Conservation (phyloP, 1,284 basidiomycete species). For the Cystobasidium slooffiae region DNA sequence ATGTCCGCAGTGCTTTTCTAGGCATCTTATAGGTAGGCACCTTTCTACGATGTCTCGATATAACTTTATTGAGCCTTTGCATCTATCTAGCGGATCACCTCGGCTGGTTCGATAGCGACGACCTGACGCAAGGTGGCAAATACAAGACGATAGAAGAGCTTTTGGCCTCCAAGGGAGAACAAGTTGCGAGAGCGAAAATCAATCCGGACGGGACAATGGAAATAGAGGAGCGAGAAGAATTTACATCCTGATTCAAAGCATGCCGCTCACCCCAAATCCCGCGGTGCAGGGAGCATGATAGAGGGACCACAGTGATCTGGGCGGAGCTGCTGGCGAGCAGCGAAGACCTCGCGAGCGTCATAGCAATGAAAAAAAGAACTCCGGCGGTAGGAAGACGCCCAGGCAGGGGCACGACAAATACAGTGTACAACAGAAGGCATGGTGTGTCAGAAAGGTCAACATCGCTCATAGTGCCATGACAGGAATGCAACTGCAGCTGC, state of each 20-base stretch:
- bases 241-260: not conserved
- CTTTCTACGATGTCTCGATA: not conserved
- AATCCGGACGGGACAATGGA: conserved; percentile 39
- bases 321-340: too few relatives aligned
- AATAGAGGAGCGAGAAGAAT: conserved; percentile 27
- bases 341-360: too few relatives aligned
- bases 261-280: too few relatives aligned
- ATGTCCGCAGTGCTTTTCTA: conserved; percentile 86
- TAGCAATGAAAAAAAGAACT: too few relatives aligned
- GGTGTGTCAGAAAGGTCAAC: too few relatives aligned
- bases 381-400: too few relatives aligned
- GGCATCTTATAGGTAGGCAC: conserved; percentile 63
- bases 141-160: conserved; percentile 77
- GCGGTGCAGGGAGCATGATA: too few relatives aligned
- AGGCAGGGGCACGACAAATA: too few relatives aligned
- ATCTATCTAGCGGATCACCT: conserved; percentile 86
- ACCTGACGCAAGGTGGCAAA: conserved; percentile 43
- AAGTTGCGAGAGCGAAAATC: conserved; percentile 65
- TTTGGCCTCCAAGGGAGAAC: conserved; percentile 74
- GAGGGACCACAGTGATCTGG: too few relatives aligned
- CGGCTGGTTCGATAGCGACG: conserved; percentile 81
- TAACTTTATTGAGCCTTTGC: conserved; percentile 60
- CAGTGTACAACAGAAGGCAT: too few relatives aligned
- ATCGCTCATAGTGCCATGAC: too few relatives aligned
- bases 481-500: too few relatives aligned